Evolutionary conservation across 352 stramenopile genomes (phyloP).

Genomic region (Vaucheria bursata): DNA sequence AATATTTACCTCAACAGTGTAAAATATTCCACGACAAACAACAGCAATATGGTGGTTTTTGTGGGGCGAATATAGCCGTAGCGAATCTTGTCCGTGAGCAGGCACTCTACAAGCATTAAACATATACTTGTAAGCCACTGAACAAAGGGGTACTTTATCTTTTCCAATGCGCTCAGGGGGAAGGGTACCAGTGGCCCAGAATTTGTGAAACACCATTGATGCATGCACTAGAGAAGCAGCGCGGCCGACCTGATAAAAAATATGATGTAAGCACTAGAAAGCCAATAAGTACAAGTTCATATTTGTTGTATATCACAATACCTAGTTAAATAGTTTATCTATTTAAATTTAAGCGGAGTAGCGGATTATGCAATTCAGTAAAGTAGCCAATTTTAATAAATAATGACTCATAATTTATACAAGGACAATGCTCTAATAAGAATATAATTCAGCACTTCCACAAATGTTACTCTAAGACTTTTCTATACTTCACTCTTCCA

Average conservation of each 20-base stretch:
- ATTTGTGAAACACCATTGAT: conserved; percentile 74
- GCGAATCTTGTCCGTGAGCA: not conserved
- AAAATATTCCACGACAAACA: not conserved
- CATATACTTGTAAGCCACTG: conserved; percentile 83
- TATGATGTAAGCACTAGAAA: not conserved
- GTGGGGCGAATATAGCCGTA: not conserved
- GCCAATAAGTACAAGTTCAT: no score
- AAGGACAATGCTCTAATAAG: no score
- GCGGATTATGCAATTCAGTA: not conserved
- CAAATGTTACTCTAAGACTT: no score
- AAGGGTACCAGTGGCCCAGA: conserved; percentile 68
- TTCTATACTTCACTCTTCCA: no score
- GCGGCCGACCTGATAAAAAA: conserved; percentile 31
- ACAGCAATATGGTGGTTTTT: conserved; percentile 7
- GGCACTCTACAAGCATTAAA: conserved; percentile 39
- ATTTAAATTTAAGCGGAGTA: not conserved
- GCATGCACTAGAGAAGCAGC: conserved; percentile 69
- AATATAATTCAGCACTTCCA: no score
- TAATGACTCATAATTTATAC: not conserved
- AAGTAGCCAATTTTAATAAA: not conserved
- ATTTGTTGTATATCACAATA: not conserved
- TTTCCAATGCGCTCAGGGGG: conserved; percentile 73
- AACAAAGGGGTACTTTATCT: conserved; percentile 77
- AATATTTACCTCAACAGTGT: not conserved
- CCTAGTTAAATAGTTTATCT: not conserved